phyloP scores from a whole-genome alignment of 768 basidiomycete species.

The Pisolithus albus region DNA sequence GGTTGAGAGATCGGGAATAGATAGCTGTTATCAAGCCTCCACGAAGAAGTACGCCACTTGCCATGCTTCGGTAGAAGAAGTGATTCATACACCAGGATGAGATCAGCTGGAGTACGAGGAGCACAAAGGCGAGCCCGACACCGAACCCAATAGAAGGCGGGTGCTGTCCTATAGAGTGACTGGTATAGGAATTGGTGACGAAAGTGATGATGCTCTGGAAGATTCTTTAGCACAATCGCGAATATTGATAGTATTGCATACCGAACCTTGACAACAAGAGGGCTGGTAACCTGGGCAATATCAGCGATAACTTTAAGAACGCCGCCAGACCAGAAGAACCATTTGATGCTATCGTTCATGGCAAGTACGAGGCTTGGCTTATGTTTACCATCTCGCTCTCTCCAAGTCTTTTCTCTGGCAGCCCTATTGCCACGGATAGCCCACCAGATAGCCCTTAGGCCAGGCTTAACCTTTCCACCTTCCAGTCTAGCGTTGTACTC shows the following conservation, averaged over 20 bases:
- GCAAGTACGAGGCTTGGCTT: conserved; percentile 59
- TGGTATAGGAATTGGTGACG: conserved; percentile 52
- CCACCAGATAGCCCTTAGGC: conserved; percentile 54
- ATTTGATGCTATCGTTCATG: conserved; percentile 71
- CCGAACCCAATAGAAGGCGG: conserved; percentile 47
- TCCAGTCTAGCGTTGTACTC: conserved; percentile 68
- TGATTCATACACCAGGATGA: conserved; percentile 68
- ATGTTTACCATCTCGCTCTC: conserved; percentile 53
- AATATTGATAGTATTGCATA: neutral
- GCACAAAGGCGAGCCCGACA: conserved; percentile 66
- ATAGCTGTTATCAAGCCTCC: conserved; percentile 85
- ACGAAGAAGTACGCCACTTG: conserved; percentile 73
- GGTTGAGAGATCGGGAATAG: conserved; percentile 67
- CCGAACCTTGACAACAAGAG: conserved; percentile 73
- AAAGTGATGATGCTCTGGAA: conserved; percentile 64
- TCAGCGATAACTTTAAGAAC: conserved; percentile 56
- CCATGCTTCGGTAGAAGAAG: conserved; percentile 73
- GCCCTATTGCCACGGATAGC: conserved; percentile 40
- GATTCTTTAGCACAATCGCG: neutral
- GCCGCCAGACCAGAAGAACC: conserved; percentile 74
- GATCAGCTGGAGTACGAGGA: conserved; percentile 63
- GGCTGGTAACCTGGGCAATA: conserved; percentile 65
- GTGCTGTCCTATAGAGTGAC: conserved; percentile 31
- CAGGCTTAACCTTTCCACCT: conserved; percentile 55
- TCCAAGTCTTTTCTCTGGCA: conserved; percentile 57